Conservation (phyloP, 2,329 filamentous ascomycete species). For the Blastomyces parvus region DNA sequence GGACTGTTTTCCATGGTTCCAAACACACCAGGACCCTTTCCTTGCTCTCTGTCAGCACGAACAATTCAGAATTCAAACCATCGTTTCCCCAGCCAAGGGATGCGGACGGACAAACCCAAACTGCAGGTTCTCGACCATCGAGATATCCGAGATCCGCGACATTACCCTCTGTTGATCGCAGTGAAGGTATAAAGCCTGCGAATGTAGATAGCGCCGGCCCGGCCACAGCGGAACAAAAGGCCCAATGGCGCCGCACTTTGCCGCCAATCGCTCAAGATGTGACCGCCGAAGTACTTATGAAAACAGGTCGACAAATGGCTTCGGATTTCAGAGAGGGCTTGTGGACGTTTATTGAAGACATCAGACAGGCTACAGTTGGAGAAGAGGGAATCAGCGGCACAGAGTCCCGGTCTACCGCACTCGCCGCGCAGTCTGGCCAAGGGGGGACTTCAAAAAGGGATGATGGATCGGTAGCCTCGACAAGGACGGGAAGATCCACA, state of each 20-base stretch:
- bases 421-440: slow-evolving; percentile 23
- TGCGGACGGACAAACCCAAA: slow-evolving; percentile 14
- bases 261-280: slow-evolving; percentile 34
- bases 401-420: slow-evolving; percentile 28
- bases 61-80: slow-evolving; percentile 16
- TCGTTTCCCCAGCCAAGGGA: slow-evolving; percentile 14
- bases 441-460: slow-evolving; percentile 25
- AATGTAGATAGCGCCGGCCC: slow-evolving; percentile 18
- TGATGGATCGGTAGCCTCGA: slow-evolving; percentile 22
- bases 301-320: slow-evolving; percentile 64
- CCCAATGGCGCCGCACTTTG: slow-evolving; percentile 35
- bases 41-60: slow-evolving; percentile 57
- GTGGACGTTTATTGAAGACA: slow-evolving; percentile 90
- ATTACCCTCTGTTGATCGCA: slow-evolving; percentile 33
- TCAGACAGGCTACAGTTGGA: slow-evolving; percentile 89
- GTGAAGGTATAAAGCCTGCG: slow-evolving; percentile 14
- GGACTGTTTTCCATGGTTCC: slow-evolving; percentile 59
- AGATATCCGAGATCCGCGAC: slow-evolving; percentile 34
- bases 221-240: slow-evolving; percentile 29
- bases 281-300: slow-evolving; percentile 41
- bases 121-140: slow-evolving; percentile 24
- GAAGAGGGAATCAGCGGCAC: slow-evolving; percentile 69
- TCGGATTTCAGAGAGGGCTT: slow-evolving; percentile 83
- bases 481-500: slow-evolving; percentile 19
- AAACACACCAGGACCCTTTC: slow-evolving; percentile 61